Base-by-base conservation (phyloP, 352 stramenopile species). In the Pythium grandisporangium region DNA sequence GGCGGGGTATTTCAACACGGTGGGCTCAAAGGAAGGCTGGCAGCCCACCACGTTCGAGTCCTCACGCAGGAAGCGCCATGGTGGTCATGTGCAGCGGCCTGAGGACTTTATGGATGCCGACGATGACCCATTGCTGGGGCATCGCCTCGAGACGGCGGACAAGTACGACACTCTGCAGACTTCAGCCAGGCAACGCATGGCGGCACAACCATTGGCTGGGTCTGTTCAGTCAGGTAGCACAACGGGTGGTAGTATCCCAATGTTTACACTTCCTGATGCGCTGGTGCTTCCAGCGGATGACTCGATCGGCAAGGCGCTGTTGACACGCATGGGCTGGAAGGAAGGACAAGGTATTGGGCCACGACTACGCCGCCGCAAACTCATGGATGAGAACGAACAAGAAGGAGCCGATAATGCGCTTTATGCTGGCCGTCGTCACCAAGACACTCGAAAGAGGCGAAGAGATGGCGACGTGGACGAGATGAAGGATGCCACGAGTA, bases 31-130 rank as follows among this genome's bases (percentile, higher is more conserved):
- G 29, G 79, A 96, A 59, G 89, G 89, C 66, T 97, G 87, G 85
- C 60, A 65, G 30, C 89, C 89, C 5, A 60, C 46, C 16, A 68
- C 66, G 12, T 96, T 96, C 52, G 63, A 65, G 6, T 96, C 84
- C 4, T 96, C 87, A 16, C 69, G 86, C 16, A 43, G 65, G 63
- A 24, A 30, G 36, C 27, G 42, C 53, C 5, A 38, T 69, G 13
- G 43, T 21, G 12, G 33, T 6, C 6, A 25, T 6, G 20, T 71
- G 29, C 82, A 95, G 42, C 70, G 70, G 24, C 61, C 84, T 2
- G 84, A 96, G 63, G 89, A 97, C 58, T 97, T 96, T 37, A 96
- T 97, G 85, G 89, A 97, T 48, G 82, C 94, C 27, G 89, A 97
- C 4, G 89, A 97, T 55, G 86, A 95, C 35, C 82, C 86, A 8